phyloP scores from a whole-genome alignment of 2,329 filamentous ascomycete species.

The Xylariomycetidae sp. region DNA sequence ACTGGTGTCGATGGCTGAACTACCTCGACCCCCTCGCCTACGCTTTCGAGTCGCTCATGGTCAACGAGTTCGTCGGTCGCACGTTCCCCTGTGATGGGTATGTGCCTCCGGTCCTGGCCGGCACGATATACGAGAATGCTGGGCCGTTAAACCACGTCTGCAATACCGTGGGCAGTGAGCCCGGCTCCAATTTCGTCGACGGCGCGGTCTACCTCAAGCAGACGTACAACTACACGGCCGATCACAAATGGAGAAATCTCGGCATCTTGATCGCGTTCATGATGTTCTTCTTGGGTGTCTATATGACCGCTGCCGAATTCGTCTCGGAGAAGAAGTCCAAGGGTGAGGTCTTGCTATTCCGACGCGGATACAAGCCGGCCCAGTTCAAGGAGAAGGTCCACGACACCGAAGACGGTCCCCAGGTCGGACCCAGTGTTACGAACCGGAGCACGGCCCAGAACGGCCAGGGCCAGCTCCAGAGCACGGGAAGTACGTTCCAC shows the following conservation, averaged over 20 bases:
- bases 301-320: conserved; percentile 62
- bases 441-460: conserved; percentile 36
- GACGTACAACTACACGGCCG: conserved; percentile 52
- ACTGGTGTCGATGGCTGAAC: conserved; percentile 79
- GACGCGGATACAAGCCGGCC: conserved; percentile 59
- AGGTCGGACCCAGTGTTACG: conserved; percentile 41
- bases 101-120: conserved; percentile 35
- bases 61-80: conserved; percentile 73
- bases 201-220: conserved; percentile 54
- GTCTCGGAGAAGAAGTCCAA: conserved; percentile 66
- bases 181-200: conserved; percentile 46
- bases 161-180: conserved; percentile 51
- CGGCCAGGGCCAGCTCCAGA: conserved; percentile 39
- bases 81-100: conserved; percentile 49
- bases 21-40: conserved; percentile 78
- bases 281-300: conserved; percentile 55
- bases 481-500: conserved; percentile 74
- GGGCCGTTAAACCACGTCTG: conserved; percentile 46
- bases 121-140: conserved; percentile 34
- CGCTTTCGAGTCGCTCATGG: conserved; percentile 73
- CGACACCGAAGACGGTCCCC: conserved; percentile 50
- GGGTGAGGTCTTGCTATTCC: conserved; percentile 73
- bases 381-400: conserved; percentile 57
- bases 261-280: conserved; percentile 65
- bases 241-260: conserved; percentile 66